Base-by-base conservation (phyloP, 2,329 filamentous ascomycete species). In the Colletotrichum tamarilloi region DNA sequence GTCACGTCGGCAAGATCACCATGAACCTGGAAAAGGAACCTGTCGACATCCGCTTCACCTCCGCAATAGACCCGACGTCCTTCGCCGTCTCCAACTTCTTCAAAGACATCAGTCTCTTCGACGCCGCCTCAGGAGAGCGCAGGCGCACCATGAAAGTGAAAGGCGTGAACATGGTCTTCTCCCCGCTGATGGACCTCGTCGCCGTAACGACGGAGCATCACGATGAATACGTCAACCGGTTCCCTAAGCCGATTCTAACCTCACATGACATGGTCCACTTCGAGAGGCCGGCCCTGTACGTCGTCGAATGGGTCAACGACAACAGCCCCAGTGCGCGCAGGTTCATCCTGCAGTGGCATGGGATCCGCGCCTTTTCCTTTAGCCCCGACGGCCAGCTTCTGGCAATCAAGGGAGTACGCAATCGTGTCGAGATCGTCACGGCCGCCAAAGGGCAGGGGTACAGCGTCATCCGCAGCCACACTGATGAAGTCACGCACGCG, bases 401-500 rank as follows among this genome's bases (percentile, higher is more conserved):
- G 2, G 73, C 73, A 1, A 52, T 71, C 6, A 59, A 64, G 30
- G 72, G 74, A 30, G 55, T 74, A 4, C 28, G 42, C 16, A 59
- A 74, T 35, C 72, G 74, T 9, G 53, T 74, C 6, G 74, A 75
- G 57, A 35, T 75, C 6, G 22, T 72, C 22, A 57, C n/a, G 1
- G 62, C 55, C 49, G 38, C 35, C 2, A 66, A 42, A 22, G 72
- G 74, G 22, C 32, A 49, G 12, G 72, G 72, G 0, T 60, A 62
- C 14, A 72, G 70, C 26, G 59, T 75, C 2, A 67, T 74, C 14
- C 58, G 73, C 12, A 62, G 67, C 14, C 73, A 75, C 71, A 71
- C 73, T 7, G 73, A 74, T 28, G 73, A 74, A 16, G 73, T 75
- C 2, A 70, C 72, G 19, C 71, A 75, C 22, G 71, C 71, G 19